Evolutionary conservation across 2,329 filamentous ascomycete genomes (phyloP).

Genomic region (Colletotrichum simmondsii): DNA sequence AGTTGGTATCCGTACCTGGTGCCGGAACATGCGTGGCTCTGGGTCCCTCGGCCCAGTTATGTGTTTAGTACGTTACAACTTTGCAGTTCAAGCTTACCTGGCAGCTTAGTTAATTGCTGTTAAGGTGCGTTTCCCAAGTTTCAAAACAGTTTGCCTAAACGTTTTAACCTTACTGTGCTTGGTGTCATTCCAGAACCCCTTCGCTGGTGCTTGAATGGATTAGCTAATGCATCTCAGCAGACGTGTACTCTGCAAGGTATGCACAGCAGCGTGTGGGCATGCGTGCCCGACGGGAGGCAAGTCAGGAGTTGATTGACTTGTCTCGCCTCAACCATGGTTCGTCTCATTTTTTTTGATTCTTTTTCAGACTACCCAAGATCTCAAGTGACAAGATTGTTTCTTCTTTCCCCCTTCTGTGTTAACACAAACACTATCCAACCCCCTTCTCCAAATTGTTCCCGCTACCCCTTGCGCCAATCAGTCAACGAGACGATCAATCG

Average conservation of each 20-base stretch:
- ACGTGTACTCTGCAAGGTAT: background rate
- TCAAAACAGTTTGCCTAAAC: background rate
- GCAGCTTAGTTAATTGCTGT: background rate
- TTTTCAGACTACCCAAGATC: background rate
- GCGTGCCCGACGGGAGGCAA: slow-evolving; percentile 7
- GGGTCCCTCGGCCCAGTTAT: slow-evolving; percentile 15
- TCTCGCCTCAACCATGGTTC: slow-evolving; percentile 23
- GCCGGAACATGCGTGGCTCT: background rate
- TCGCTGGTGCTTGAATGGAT: background rate
- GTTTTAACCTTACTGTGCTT: slow-evolving; percentile 1
- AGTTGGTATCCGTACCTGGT: background rate
- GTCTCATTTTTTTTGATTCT: background rate
- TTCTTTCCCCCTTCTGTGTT: background rate
- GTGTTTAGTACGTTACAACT: background rate
- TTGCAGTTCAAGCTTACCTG: slow-evolving; percentile 24
- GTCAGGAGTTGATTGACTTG: slow-evolving; percentile 30
- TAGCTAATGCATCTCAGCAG: background rate
- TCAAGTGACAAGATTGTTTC: slow-evolving; percentile 1
- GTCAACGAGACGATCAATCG: background rate
- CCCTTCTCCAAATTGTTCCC: slow-evolving; percentile 6
- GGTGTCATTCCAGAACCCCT: background rate
- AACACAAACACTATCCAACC: background rate
- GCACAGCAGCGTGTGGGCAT: background rate
- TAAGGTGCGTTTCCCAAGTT: background rate
- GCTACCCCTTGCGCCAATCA: slow-evolving; percentile 4